phyloP scores from a whole-genome alignment of 306 rosid species.

The Sphenostylis stenocarpa region DNA sequence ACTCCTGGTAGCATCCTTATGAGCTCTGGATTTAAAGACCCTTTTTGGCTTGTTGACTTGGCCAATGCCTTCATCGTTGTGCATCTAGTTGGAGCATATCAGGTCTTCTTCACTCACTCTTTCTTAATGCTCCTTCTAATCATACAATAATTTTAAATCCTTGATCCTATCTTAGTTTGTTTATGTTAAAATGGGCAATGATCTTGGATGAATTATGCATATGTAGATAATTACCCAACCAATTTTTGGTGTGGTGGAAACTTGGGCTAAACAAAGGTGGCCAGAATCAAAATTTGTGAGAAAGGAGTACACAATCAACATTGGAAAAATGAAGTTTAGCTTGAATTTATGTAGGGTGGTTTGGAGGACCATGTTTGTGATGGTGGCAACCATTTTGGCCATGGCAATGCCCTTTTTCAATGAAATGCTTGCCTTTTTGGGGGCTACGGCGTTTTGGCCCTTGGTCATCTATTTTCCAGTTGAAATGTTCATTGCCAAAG shows the following conservation, averaged over 20 bases:
- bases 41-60: not conserved
- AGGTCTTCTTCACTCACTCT: not conserved
- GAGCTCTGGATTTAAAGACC: not conserved
- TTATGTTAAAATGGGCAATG: not conserved
- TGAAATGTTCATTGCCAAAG: slow-evolving; percentile 54
- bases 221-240: slow-evolving; percentile 28
- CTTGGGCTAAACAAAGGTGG: slow-evolving; percentile 5
- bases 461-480: slow-evolving; percentile 57
- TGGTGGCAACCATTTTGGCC: slow-evolving; percentile 32
- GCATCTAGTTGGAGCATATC: not conserved
- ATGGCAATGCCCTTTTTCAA: slow-evolving; percentile 64
- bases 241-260: slow-evolving; percentile 11
- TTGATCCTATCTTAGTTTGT: not conserved
- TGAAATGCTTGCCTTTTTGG: slow-evolving; percentile 55
- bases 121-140: not conserved
- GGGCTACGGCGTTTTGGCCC: slow-evolving; percentile 66
- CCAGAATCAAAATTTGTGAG: not conserved
- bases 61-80: not conserved
- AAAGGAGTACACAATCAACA: slow-evolving; percentile 13
- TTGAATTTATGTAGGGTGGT: slow-evolving; percentile 49
- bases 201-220: not conserved
- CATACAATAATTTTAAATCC: no score
- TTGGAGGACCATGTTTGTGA: slow-evolving; percentile 57
- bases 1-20: not conserved
- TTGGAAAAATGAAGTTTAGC: slow-evolving; percentile 25